Conservation (phyloP, 345 rosid species). For the Conringia planisiliqua region DNA sequence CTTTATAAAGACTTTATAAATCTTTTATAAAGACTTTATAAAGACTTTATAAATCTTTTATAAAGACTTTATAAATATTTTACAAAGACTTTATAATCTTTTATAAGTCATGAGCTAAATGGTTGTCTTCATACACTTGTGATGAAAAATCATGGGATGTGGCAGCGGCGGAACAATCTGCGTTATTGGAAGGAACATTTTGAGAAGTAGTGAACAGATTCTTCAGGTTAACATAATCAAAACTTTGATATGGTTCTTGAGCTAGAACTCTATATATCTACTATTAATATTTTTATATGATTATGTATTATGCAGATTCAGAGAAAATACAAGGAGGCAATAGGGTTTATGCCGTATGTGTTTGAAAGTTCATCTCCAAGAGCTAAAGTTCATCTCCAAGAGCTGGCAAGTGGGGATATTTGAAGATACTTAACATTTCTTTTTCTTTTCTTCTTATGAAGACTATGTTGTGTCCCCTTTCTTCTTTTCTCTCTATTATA, state of each 20-base stretch:
- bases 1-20: too few relatives aligned
- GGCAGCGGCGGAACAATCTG: slow-evolving; percentile 88
- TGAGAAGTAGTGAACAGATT: slow-evolving; percentile 73
- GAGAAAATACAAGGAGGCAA: slow-evolving; percentile 69
- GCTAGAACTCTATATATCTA: neutral
- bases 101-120: too few relatives aligned
- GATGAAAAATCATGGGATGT: slow-evolving; percentile 85
- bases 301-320: slow-evolving; percentile 47
- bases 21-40: too few relatives aligned
- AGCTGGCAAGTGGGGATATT: slow-evolving; percentile 66
- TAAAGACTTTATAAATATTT: too few relatives aligned
- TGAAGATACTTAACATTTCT: slow-evolving; percentile 42
- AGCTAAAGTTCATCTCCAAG: too few relatives aligned
- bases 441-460: too few relatives aligned
- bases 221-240: slow-evolving; percentile 47
- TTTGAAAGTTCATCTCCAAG: slow-evolving; percentile 92
- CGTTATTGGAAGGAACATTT: slow-evolving; percentile 56
- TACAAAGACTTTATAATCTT: too few relatives aligned
- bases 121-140: too few relatives aligned
- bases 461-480: too few relatives aligned
- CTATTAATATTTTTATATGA: neutral
- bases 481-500: too few relatives aligned
- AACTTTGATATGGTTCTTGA: slow-evolving; percentile 5
- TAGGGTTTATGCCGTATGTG: slow-evolving; percentile 71
- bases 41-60: too few relatives aligned